phyloP scores from a whole-genome alignment of 805 yeast genomes.

The Barnettozyma botsteinii region DNA sequence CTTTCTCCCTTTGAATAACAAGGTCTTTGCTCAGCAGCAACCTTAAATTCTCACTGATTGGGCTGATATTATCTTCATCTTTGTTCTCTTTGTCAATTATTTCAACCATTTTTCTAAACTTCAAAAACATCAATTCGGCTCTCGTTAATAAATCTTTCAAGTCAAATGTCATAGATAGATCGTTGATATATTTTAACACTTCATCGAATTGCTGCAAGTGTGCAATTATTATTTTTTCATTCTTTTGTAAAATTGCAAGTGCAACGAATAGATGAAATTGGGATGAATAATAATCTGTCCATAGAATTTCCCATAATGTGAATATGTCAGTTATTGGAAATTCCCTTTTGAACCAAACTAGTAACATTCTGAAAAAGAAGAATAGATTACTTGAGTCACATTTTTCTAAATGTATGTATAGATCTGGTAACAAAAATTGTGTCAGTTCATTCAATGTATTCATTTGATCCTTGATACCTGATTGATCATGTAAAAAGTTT shows the following conservation, averaged over 20 bases:
- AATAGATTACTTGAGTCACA: constrained; percentile 89
- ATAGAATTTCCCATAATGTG: constrained; percentile 85
- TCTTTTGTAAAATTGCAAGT: constrained; percentile 81
- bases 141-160: constrained; percentile 74
- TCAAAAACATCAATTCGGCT: constrained; percentile 75
- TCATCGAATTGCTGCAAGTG: constrained; percentile 82
- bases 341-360: constrained; percentile 95
- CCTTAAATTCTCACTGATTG: constrained; percentile 48
- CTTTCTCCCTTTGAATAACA: constrained; percentile 56
- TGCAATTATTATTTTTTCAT: constrained; percentile 69
- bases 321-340: constrained; percentile 72
- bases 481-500: constrained; percentile 84
- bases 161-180: constrained; percentile 70
- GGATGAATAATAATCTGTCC: constrained; percentile 82
- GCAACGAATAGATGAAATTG: constrained; percentile 88
- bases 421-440: constrained; percentile 83
- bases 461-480: constrained; percentile 91
- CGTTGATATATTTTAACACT: constrained; percentile 88
- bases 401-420: constrained; percentile 75
- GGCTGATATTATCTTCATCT: constrained; percentile 18
- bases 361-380: constrained; percentile 89
- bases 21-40: constrained; percentile 52
- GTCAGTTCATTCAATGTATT: constrained; percentile 73
- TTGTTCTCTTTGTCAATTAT: constrained; percentile 47
- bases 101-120: constrained; percentile 74